Conservation (phyloP, 2,329 filamentous ascomycete genomes). For the Fusarium hostae region DNA sequence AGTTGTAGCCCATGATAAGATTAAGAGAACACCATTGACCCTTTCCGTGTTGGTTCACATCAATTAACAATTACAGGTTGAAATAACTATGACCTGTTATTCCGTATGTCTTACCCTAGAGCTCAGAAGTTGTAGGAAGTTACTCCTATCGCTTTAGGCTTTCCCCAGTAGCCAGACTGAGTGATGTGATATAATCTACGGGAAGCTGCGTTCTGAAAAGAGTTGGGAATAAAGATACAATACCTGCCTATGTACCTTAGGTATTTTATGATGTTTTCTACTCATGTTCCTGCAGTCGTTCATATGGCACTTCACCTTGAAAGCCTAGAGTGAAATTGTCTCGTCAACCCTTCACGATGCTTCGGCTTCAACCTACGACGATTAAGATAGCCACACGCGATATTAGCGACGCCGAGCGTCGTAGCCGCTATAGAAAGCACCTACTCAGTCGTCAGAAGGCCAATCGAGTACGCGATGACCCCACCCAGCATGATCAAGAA, state of each 20-base stretch:
- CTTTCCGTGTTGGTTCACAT: neutral
- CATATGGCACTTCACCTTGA: neutral
- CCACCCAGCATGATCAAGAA: neutral
- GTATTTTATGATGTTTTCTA: neutral
- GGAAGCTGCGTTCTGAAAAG: neutral
- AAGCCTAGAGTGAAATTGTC: neutral
- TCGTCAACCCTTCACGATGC: constrained; percentile 18
- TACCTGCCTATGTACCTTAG: too few species aligned
- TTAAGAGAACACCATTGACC: neutral
- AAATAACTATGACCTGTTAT: neutral
- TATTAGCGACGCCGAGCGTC: constrained; percentile 35
- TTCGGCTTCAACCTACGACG: constrained; percentile 36
- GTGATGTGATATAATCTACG: too few species aligned
- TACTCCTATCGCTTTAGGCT: neutral
- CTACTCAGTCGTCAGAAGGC: neutral
- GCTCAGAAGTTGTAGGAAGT: neutral
- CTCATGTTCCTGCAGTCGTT: neutral
- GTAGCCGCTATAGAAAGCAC: constrained; percentile 36
- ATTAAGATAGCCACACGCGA: constrained; percentile 31
- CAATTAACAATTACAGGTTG: neutral
- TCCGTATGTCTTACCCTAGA: neutral
- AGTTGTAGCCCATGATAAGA: neutral
- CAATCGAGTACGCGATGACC: neutral
- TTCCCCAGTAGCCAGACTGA: neutral
- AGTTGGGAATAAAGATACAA: neutral